Base-by-base conservation (phyloP, 2,329 filamentous ascomycete genomes). In the Cladosporium sp. region DNA sequence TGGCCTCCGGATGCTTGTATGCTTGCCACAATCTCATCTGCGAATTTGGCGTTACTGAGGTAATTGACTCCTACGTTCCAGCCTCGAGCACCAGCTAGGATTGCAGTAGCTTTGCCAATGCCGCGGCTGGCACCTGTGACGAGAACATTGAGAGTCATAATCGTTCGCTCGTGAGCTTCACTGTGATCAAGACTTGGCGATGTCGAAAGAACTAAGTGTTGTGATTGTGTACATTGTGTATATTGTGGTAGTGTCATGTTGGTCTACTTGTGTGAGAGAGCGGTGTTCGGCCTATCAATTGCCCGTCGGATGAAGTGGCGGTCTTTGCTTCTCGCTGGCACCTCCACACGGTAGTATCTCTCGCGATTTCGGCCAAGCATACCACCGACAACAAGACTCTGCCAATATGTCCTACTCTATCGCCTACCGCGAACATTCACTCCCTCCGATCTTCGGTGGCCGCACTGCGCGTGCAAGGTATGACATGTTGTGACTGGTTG, bases 41-140 rank as follows among this genome's bases (percentile, higher is more conserved):
- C 66, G 6, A 64, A 59, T 10, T 39, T 39, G 19, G 55, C 50
- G 48, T 67, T 59, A 24, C 45, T 54, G 24, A 62, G 57, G 45
- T 67, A 68, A 55, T 68, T 68, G 28, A 68, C 57, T 24, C 65
- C 65, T 9, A 68, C 58, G 51, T 62, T 64, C 66, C 65, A 68
- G 28, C 62, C 61, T 50, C 61, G 59, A 19, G 56, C 42, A 40
- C 64, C 65, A 2, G 64, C 64, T 9, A 68, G 60, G 19, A 61
- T 36, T 7, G 64, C 62, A 19, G 65, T 61, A n/a, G 64, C 63
- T 34, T 59, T 52, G 20, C 64, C 65, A n/a, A 68, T 68, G 28
- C 64, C 65, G 22, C 65, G 62, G 20, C 58, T 61, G 22, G 57
- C 65, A n/a, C 64, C 65, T 4, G 64, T 67, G 22, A 67, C 36